Percentiles rank a stretch among this genome's conserved stretches.
These are phyloP conservation scores for Didymella pomorum DNA, from an alignment of 2,329 filamentous ascomycete species.

Conservation along the genomic window DNA sequence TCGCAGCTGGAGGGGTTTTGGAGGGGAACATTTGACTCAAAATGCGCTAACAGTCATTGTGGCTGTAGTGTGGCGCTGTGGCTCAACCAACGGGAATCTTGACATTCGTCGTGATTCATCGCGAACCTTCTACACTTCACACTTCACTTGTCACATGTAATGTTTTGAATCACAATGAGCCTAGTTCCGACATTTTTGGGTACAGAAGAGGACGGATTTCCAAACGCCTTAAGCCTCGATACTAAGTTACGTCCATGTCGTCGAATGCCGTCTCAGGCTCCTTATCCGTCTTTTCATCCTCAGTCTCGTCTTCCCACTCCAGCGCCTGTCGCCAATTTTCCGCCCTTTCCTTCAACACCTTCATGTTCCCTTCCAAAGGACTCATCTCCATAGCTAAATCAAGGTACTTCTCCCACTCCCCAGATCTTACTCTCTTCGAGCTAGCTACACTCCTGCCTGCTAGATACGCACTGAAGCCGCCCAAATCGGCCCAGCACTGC, in stretches of 20 bases:
- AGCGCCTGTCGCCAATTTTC: constrained; percentile 34
- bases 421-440: constrained; percentile 20
- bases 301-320: constrained; percentile 18
- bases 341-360: constrained; percentile 23
- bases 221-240: no score
- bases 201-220: no score
- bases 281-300: neutral
- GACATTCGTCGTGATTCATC: neutral
- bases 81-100: neutral
- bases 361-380: constrained; percentile 24
- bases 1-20: constrained; percentile 28
- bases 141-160: neutral
- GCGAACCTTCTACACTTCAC: neutral
- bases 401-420: constrained; percentile 31
- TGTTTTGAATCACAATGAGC: neutral
- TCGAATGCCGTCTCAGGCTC: neutral
- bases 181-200: no score
- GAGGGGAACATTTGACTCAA: constrained; percentile 37
- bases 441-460: constrained; percentile 38
- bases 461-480: constrained; percentile 41
- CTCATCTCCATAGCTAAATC: constrained; percentile 21
- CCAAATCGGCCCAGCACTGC: constrained; percentile 38
- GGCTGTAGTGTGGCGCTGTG: constrained; percentile 8
- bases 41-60: constrained; percentile 29
- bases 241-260: neutral